phyloP scores from a whole-genome alignment of 2,329 filamentous ascomycete species.

The Gaeumannomyces sp. region DNA sequence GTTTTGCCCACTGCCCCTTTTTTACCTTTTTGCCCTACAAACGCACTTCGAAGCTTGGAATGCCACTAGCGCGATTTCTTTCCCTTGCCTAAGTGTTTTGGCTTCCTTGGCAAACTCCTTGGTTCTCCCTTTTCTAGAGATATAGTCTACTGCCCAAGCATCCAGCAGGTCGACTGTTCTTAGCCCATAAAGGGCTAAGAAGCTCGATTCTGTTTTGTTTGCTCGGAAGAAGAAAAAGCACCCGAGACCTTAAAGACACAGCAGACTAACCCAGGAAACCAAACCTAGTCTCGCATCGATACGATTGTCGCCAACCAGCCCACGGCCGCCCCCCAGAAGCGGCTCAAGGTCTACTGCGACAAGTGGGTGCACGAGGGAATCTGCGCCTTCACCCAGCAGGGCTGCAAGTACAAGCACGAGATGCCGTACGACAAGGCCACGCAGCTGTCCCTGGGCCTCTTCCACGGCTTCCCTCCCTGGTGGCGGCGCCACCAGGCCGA shows the following conservation, averaged over 20 bases:
- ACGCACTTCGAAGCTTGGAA: too few relatives aligned
- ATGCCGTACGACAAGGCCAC: conserved; percentile 68
- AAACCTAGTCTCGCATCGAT: conserved; percentile 29
- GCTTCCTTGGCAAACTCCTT: neutral
- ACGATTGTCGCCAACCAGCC: conserved; percentile 28
- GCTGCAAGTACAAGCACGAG: conserved; percentile 85
- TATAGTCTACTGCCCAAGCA: too few relatives aligned
- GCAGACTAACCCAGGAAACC: neutral
- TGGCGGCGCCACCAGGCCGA: conserved; percentile 51
- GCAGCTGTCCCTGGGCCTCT: conserved; percentile 65
- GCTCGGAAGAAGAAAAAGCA: neutral
- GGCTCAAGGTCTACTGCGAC: conserved; percentile 71
- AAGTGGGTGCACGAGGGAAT: conserved; percentile 85
- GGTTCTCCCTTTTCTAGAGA: too few relatives aligned
- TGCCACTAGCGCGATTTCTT: too few relatives aligned
- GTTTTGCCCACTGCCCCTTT: neutral
- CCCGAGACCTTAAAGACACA: neutral
- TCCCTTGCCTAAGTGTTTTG: neutral
- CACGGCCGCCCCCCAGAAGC: conserved; percentile 32
- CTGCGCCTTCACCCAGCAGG: conserved; percentile 79
- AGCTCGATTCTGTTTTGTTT: too few relatives aligned
- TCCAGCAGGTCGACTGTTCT: too few relatives aligned
- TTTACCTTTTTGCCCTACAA: neutral
- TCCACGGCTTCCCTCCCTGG: conserved; percentile 56
- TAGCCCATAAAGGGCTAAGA: too few relatives aligned